phyloP scores from a whole-genome alignment of 2,329 filamentous ascomycete species.

The Phialocephala sp. region DNA sequence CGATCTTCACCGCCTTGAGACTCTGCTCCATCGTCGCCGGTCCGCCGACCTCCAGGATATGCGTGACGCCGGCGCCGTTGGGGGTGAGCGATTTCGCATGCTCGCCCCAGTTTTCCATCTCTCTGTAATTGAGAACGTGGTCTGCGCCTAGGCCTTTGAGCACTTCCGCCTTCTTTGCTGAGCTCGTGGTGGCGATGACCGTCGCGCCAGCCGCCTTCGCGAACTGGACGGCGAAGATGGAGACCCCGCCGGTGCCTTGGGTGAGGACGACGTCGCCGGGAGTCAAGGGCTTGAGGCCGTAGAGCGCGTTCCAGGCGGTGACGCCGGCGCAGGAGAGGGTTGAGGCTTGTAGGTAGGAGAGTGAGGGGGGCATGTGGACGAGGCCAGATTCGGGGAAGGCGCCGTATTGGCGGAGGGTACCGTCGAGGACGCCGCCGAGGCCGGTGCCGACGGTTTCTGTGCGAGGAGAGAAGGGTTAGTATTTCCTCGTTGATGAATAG shows the following conservation, averaged over 20 bases:
- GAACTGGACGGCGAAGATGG: slow-evolving; percentile 47
- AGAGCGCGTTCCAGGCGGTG: slow-evolving; percentile 64
- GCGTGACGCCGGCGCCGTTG: slow-evolving; percentile 47
- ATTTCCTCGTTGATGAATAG: neutral
- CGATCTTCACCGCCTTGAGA: slow-evolving; percentile 47
- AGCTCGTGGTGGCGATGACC: slow-evolving; percentile 51
- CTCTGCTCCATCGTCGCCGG: slow-evolving; percentile 48
- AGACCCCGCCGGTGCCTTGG: slow-evolving; percentile 51
- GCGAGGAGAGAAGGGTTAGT: neutral
- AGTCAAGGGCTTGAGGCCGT: slow-evolving; percentile 49
- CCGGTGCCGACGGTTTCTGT: slow-evolving; percentile 48
- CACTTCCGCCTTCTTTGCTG: slow-evolving; percentile 44
- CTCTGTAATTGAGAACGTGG: slow-evolving; percentile 52
- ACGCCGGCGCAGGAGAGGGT: slow-evolving; percentile 59
- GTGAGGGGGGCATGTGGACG: slow-evolving; percentile 59
- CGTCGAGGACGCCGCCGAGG: slow-evolving; percentile 60
- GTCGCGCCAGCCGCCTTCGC: slow-evolving; percentile 48
- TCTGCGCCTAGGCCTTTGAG: slow-evolving; percentile 49
- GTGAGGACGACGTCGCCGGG: slow-evolving; percentile 48
- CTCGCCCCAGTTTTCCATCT: slow-evolving; percentile 48
- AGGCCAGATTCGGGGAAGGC: slow-evolving; percentile 62
- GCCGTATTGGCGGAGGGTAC: slow-evolving; percentile 55
- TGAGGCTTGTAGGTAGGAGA: slow-evolving; percentile 53
- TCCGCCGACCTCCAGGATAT: slow-evolving; percentile 53
- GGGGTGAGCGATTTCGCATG: slow-evolving; percentile 46